Evolutionary conservation across 2,329 filamentous ascomycete species (phyloP), one percentile per base, ranked within the genome.

Genomic region (Alternaria ventricosa): DNA sequence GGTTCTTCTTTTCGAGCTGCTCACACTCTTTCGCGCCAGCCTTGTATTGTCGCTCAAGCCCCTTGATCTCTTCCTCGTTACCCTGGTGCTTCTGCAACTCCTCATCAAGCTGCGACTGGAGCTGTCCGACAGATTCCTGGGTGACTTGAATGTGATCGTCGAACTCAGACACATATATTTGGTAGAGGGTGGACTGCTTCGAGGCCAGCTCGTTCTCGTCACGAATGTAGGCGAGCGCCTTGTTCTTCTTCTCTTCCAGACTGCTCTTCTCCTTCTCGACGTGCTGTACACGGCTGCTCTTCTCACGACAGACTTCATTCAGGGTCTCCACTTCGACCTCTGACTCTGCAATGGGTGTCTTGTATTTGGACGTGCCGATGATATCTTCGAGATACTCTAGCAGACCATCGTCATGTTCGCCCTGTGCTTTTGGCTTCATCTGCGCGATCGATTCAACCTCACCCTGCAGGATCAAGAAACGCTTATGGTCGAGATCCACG

Each of bases 361-460:
- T 99, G 84, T 99, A 99, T 79, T 97, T 97, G 6, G 96, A 98
- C 0, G 96, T 99, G 66, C 96, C 96, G 72, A 99, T 98, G 65
- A 99, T 99, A 75, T 99, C 96, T 79, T 99, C 96, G 0, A 99
- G 88, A 69, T 99, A 99, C 79, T 99, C 96, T 18, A 99, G 86
- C 4, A 99, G 87, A 12, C 96, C 96, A 74, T 99, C 96, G 65
- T 99, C 96, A 75, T 98, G 95, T 79, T 99, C 96, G 72, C 93
- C 95, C 45, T 87, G 90, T 5, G 96, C 96, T 80, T 99, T 99
- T 18, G 96, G 87, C 81, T 99, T 99, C 96, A 99, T 99, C 81
- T 98, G 96, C 7, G 96, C 95, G 77, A 99, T 99, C 0, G 95
- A 97, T 80, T 99, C 96, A 63, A 99, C 96, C 79, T 99, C 96